phyloP scores from a whole-genome alignment of 306 rosid species.

The Cucurbita argyrosperma region DNA sequence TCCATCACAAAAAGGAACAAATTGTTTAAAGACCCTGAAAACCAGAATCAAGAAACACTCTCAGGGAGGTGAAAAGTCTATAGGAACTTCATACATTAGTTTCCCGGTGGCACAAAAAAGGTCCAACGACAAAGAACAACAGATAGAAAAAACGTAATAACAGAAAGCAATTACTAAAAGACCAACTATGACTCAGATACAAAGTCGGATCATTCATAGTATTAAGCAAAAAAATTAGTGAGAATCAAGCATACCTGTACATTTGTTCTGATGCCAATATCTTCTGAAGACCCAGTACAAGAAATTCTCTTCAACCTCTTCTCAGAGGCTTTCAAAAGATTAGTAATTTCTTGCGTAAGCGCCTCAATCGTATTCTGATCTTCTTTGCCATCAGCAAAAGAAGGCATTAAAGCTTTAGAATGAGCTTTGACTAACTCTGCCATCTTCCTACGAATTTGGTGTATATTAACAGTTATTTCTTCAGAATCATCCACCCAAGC shows the following conservation, averaged over 20 bases:
- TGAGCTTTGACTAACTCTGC: conserved; percentile 55
- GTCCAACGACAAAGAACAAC: neutral
- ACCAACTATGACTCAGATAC: neutral
- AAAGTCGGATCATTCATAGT: neutral
- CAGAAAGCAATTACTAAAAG: neutral
- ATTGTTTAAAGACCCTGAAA: conserved; percentile 12
- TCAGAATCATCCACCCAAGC: conserved; percentile 80
- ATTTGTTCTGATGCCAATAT: conserved; percentile 50
- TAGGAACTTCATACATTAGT: neutral
- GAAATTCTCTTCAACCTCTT: conserved; percentile 44
- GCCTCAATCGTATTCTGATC: conserved; percentile 47
- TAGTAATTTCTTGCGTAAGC: conserved; percentile 55
- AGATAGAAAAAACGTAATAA: neutral
- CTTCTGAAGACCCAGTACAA: conserved; percentile 47
- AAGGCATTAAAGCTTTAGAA: conserved; percentile 59
- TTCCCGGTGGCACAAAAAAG: neutral
- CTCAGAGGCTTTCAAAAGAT: conserved; percentile 48
- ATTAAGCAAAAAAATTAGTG: neutral
- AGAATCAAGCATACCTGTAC: conserved; percentile 43
- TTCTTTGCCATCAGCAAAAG: conserved; percentile 61
- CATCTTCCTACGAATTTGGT: conserved; percentile 40
- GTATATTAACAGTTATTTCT: conserved; percentile 45
- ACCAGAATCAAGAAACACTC: conserved; percentile 4
- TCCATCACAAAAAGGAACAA: conserved; percentile 5
- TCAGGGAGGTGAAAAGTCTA: neutral